These are phyloP conservation scores for Inga leiocalycina DNA, from an alignment of 306 rosid species.

Conservation along the genomic window DNA sequence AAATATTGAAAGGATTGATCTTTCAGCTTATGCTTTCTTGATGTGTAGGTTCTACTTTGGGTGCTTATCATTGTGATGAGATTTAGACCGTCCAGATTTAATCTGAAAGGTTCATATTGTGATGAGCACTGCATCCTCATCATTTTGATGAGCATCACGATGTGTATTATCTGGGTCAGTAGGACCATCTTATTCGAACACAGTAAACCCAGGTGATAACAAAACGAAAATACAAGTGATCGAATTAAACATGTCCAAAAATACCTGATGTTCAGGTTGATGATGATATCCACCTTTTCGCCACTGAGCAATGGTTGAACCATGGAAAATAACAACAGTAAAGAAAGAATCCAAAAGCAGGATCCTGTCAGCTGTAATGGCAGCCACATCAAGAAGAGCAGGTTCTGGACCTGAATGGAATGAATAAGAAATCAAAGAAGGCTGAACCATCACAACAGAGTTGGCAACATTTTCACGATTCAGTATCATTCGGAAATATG, in stretches of 20 bases:
- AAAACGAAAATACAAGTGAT: background rate
- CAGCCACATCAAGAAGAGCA: conserved; percentile 90
- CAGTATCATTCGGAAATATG: conserved; percentile 93
- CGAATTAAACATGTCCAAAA: conserved; percentile 18
- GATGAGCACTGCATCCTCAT: background rate
- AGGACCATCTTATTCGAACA: conserved; percentile 17
- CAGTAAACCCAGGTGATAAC: conserved; percentile 7
- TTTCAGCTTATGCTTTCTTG: background rate
- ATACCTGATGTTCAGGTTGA: conserved; percentile 91
- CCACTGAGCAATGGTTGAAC: conserved; percentile 98
- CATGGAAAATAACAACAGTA: conserved; percentile 91
- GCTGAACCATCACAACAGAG: conserved; percentile 98
- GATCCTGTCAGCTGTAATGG: conserved; percentile 93
- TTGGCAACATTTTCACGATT: conserved; percentile 92
- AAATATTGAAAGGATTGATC: conserved; percentile 16
- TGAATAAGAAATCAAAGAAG: conserved; percentile 90
- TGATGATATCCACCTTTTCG: conserved; percentile 92
- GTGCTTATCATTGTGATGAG: background rate
- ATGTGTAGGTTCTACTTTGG: background rate
- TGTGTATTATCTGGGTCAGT: conserved; percentile 1
- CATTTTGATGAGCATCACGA: background rate
- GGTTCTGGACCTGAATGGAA: conserved; percentile 94
- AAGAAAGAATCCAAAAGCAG: conserved; percentile 88
- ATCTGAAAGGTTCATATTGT: background rate
- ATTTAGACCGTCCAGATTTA: background rate